Base-by-base conservation (phyloP, 257 asterid genomes). In the Apocynum venetum region DNA sequence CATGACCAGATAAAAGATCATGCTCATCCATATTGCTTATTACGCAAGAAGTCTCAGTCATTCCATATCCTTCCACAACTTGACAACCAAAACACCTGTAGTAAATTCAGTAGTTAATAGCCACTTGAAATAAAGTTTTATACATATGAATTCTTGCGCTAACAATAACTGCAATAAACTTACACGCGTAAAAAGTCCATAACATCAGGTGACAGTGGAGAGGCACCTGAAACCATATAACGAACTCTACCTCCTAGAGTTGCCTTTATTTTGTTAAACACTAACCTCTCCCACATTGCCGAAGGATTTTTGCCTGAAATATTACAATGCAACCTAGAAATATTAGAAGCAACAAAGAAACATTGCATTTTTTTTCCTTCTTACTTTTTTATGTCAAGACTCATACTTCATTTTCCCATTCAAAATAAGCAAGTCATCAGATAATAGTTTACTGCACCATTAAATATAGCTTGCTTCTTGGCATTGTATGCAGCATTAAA, bases 201-300 rank as follows among this genome's bases (percentile, higher is more conserved):
- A 68, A 92, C 97, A 72, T 94, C 98, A 59, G 98, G 96, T 72
- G 98, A 94, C 87, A 94, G 79, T 19, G 98, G 98, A 44, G 98
- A 94, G 75, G 98, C 98, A 64, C 98, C 98, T 60, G 98, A 92
- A 82, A 91, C 81, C 96, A 92, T 80, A 86, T 84, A 85, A 75
- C 97, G 96, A 78, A 94, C 97, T 68, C 97, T 91, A 48, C 98
- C 98, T 64, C 98, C 98, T 76, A 94, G 90, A 70, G 84, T 92
- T 71, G 91, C 97, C 87, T 92, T 94, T 88, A 92, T 90, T 86
- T 92, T 94, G 85, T 90, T 92, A 84, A 94, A 94, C 31, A 94
- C 98, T 86, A 94, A 80, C 56, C 90, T 90, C 77, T 94, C 98
- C 98, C 98, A 94, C 92, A 92, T 91, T 20, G 94, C 91, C 31